A percentile compares a stretch with the other conserved stretches of the same genome.
phyloP scores from a whole-genome alignment of 2,329 filamentous ascomycete genomes.

The Thermoascus crustaceus region DNA sequence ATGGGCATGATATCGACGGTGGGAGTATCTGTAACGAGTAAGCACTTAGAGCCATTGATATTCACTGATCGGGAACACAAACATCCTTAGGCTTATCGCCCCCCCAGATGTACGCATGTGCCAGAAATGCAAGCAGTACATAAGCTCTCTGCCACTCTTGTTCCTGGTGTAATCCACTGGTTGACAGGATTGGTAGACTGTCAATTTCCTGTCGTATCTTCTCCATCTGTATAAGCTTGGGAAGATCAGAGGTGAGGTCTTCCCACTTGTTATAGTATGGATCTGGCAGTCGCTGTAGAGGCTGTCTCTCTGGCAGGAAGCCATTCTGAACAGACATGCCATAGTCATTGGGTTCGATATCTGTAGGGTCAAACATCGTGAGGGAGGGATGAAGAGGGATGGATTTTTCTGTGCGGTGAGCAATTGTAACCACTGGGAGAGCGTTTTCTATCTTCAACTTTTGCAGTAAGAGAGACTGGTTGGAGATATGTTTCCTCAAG shows the following conservation, averaged over 20 bases:
- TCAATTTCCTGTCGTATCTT: slow-evolving; percentile 69
- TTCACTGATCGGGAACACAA: slow-evolving; percentile 4
- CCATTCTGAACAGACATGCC: slow-evolving; percentile 54
- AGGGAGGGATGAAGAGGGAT: too few relatives aligned
- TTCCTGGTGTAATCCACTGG: slow-evolving; percentile 64
- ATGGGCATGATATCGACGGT: slow-evolving; percentile 27
- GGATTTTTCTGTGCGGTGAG: too few relatives aligned
- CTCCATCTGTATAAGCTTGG: slow-evolving; percentile 53
- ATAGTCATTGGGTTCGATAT: slow-evolving; percentile 55
- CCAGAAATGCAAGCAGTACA: slow-evolving; percentile 63
- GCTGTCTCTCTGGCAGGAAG: slow-evolving; percentile 71
- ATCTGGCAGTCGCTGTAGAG: slow-evolving; percentile 66
- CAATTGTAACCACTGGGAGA: too few relatives aligned
- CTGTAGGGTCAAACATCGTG: slow-evolving; percentile 9
- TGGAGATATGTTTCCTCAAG: too few relatives aligned
- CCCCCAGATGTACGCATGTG: slow-evolving; percentile 81
- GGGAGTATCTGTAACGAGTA: slow-evolving; percentile 31
- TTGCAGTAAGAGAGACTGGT: too few relatives aligned
- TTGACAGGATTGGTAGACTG: slow-evolving; percentile 68
- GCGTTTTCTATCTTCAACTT: too few relatives aligned
- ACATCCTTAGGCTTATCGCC: slow-evolving; percentile 63
- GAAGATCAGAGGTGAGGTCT: slow-evolving; percentile 46
- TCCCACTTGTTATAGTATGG: slow-evolving; percentile 80
- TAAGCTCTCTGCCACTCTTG: slow-evolving; percentile 84
- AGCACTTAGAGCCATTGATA: slow-evolving; percentile 1